These are phyloP conservation scores for Saccharomycopsis babjevae DNA, from an alignment of 805 yeast species.

Conservation along the genomic window DNA sequence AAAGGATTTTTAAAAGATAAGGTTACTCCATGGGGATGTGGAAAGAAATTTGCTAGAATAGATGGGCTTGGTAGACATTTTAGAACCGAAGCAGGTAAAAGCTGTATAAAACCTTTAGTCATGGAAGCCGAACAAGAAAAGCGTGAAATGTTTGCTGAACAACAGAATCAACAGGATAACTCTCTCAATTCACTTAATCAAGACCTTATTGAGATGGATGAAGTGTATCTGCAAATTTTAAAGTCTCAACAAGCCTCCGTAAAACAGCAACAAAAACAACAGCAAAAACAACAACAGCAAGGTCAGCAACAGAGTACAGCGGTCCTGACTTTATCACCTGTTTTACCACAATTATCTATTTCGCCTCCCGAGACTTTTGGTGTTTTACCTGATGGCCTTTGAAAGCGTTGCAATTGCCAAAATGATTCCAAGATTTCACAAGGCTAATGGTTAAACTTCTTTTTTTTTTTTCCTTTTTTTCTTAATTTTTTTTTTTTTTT, in stretches of 20 bases:
- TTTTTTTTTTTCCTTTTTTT: no score
- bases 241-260: background rate
- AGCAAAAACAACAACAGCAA: background rate
- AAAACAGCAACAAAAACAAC: background rate
- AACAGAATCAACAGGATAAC: background rate
- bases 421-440: background rate
- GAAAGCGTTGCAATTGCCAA: background rate
- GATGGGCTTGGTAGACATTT: constrained; percentile 76
- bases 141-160: background rate
- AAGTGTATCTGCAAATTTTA: constrained; percentile 8
- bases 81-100: constrained; percentile 68
- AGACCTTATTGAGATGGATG: background rate
- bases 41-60: constrained; percentile 66
- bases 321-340: background rate
- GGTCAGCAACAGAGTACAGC: background rate
- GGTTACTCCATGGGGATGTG: constrained; percentile 60
- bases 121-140: constrained; percentile 38
- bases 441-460: no score
- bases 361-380: background rate
- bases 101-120: constrained; percentile 57
- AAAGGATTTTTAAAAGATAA: constrained; percentile 54
- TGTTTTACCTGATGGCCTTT: background rate
- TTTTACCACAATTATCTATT: background rate
- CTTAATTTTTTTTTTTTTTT: no score
- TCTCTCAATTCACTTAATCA: background rate